Conservation (phyloP, 2,329 filamentous ascomycete genomes). For the Exserohilum turcica region DNA sequence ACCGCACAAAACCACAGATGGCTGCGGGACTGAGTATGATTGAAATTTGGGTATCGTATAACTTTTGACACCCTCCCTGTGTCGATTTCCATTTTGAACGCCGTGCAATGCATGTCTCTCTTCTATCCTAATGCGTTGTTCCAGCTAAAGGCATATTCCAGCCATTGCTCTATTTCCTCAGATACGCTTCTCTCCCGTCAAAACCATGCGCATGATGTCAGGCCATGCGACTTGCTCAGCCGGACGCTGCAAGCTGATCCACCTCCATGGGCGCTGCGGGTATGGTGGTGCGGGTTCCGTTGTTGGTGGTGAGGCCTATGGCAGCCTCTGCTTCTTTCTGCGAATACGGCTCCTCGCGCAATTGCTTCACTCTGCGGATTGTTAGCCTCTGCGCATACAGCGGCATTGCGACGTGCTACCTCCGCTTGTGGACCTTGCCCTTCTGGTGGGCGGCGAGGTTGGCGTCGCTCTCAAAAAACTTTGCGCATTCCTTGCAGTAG, state of each 20-base stretch:
- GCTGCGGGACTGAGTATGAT: not conserved
- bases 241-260: slow-evolving; percentile 29
- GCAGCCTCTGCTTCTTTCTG: slow-evolving; percentile 86
- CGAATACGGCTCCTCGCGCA: slow-evolving; percentile 83
- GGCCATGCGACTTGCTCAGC: slow-evolving; percentile 8
- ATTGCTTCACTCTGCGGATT: slow-evolving; percentile 70
- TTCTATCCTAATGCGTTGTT: not conserved
- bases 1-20: not conserved
- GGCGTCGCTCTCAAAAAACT: slow-evolving; percentile 88
- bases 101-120: slow-evolving; percentile 37
- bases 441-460: slow-evolving; percentile 77
- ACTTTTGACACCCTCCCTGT: slow-evolving; percentile 33
- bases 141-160: not conserved
- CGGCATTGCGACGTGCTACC: slow-evolving; percentile 54
- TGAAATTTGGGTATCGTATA: slow-evolving; percentile 40
- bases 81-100: slow-evolving; percentile 32
- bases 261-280: slow-evolving; percentile 42
- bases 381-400: slow-evolving; percentile 16
- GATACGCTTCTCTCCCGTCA: not conserved
- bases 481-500: slow-evolving; percentile 93
- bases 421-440: slow-evolving; percentile 92
- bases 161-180: not conserved
- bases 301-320: slow-evolving; percentile 72
- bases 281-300: slow-evolving; percentile 55
- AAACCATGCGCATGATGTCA: not conserved